Base-by-base conservation (phyloP, 305 asterid genomes). In the Lippia alba region DNA sequence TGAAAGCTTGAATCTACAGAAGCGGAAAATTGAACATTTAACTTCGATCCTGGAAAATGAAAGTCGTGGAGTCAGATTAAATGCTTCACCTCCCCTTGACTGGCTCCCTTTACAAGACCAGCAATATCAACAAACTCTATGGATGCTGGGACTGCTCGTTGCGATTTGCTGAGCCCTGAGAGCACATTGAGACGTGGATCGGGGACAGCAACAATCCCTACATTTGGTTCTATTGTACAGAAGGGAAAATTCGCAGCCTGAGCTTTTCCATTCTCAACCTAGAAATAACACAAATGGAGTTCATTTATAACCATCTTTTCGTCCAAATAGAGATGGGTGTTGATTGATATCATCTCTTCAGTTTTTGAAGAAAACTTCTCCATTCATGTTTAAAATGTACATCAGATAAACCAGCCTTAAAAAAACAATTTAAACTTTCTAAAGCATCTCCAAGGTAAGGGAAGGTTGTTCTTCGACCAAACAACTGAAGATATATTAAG, bases 191-290 rank as follows among this genome's bases (percentile, higher is more conserved):
- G 97, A 51, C 99, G 96, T 65, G 84, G 69, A 84, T 94, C 99
- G 10, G 99, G 97, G 77, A 94, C 97, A 64, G 91, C 97, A 70
- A 94, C 99, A 69, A 86, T 89, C 67, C 99, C 97, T 2, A 94
- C 96, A 80, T 94, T 94, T 10, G 97, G 99, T 73, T 91, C 99
- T 54, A 94, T 94, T 8, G 99, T 94, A 78, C 99, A 94, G 74
- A 94, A 94, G 1, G 97, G 96, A 70, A 86, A 94, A 85, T 94
- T 94, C 57, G 96, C 97, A 67, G 99, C 99, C 79, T 94, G 97
- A 75, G 96, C 99, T 71, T 89, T 94, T 56, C 97, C 99, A 81
- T 91, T 94, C 79, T 91, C 97, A 76, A 94, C 99, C 99, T 94
- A 84, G 57, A 74, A 24, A 67, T 67, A 75, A 79, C 19, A 78